These are phyloP conservation scores for Escovopsis sp. DNA, from an alignment of 2,329 filamentous ascomycete species.

Conservation along the genomic window DNA sequence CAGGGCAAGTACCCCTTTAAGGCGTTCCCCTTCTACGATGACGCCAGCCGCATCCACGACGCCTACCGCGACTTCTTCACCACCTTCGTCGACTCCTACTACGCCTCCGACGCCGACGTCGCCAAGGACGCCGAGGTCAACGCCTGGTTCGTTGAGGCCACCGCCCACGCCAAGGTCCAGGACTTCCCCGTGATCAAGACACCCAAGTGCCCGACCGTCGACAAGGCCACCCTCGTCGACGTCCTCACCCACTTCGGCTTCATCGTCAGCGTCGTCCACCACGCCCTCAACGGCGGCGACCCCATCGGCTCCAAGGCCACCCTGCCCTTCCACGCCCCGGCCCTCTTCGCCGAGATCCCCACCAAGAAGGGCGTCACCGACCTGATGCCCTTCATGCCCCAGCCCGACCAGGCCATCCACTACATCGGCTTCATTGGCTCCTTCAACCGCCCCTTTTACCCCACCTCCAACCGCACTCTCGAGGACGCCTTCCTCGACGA, in stretches of 20 bases:
- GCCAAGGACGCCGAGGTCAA: constrained; percentile 24
- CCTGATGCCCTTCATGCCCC: constrained; percentile 21
- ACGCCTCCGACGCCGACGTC: constrained; percentile 18
- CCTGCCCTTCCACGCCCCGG: constrained; percentile 26
- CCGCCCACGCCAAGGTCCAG: constrained; percentile 17
- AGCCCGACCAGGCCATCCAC: constrained; percentile 14
- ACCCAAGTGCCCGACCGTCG: constrained; percentile 3
- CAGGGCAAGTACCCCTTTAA: constrained; percentile 20
- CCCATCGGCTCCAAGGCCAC: constrained; percentile 18
- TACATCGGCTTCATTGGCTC: constrained; percentile 22
- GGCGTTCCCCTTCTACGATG: constrained; percentile 29
- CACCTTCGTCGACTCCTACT: constrained; percentile 29
- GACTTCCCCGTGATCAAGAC: constrained; percentile 23
- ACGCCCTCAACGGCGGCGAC: constrained; percentile 26
- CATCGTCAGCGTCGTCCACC: constrained; percentile 19
- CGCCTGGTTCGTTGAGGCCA: constrained; percentile 28
- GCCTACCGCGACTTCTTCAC: constrained; percentile 23
- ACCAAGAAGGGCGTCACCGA: constrained; percentile 22
- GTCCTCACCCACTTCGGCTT: constrained; percentile 23
- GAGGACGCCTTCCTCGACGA: constrained; percentile 25
- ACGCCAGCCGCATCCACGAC: constrained; percentile 21
- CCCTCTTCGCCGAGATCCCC: constrained; percentile 24
- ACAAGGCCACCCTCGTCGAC: constrained; percentile 18
- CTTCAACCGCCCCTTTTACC: constrained; percentile 26
- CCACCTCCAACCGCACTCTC: constrained; percentile 19